Evolutionary conservation across 805 yeast species (phyloP).

Genomic region (Metschnikowia colocasiae): DNA sequence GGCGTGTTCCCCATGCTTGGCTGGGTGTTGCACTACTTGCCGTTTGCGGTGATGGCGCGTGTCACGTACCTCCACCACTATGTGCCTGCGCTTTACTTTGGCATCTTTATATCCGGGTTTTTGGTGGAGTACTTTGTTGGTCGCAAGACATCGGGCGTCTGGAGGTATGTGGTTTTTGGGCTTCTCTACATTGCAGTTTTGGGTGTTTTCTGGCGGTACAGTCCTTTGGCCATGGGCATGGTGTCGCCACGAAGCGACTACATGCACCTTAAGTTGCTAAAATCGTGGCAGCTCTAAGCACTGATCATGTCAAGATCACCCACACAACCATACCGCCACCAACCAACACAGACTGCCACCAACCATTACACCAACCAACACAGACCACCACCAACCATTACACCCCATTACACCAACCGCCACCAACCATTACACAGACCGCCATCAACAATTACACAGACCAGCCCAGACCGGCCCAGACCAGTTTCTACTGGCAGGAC

Average conservation of each 20-base stretch:
- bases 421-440: no score
- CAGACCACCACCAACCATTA: no score
- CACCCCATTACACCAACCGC: no score
- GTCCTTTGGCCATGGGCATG: slow-evolving; percentile 19
- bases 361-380: no score
- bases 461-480: no score
- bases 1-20: slow-evolving; percentile 38
- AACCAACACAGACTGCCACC: no score
- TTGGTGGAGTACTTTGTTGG: slow-evolving; percentile 21
- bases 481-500: no score
- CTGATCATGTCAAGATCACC: no score
- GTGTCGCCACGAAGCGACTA: slow-evolving; percentile 8
- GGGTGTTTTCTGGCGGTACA: slow-evolving; percentile 16
- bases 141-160: slow-evolving; percentile 14
- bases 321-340: no score
- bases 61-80: slow-evolving; percentile 45
- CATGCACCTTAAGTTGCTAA: slow-evolving; percentile 11
- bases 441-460: no score
- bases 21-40: slow-evolving; percentile 39
- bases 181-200: slow-evolving; percentile 10
- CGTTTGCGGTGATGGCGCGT: slow-evolving; percentile 41
- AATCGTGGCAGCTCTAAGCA: slow-evolving; percentile 13
- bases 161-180: slow-evolving; percentile 9
- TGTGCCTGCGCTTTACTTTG: slow-evolving; percentile 42
- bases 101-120: slow-evolving; percentile 22